Conservation (phyloP, 257 asterid genomes). For the Salvia miltiorrhiza region DNA sequence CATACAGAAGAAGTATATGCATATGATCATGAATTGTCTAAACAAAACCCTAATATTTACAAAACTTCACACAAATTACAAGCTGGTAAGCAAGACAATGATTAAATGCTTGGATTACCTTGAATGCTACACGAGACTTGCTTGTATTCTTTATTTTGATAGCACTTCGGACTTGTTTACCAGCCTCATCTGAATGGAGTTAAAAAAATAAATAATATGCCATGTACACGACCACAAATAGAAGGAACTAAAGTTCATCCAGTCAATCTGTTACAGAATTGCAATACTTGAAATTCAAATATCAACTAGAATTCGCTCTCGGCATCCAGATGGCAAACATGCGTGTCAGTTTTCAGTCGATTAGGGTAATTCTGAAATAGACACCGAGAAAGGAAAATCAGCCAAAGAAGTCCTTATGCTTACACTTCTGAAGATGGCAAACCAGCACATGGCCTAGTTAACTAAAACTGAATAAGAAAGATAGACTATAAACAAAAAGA, state of each 20-base stretch:
- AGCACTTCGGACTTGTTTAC: constrained; percentile 91
- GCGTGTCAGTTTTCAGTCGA: background rate
- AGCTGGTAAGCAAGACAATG: constrained; percentile 4
- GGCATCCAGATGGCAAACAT: background rate
- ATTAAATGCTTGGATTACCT: constrained; percentile 40
- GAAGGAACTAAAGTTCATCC: constrained; percentile 1
- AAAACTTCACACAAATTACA: background rate
- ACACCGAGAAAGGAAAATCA: background rate
- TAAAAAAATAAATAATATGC: background rate
- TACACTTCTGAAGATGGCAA: background rate
- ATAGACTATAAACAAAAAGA: too few species aligned
- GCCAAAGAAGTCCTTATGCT: background rate
- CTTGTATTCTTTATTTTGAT: constrained; percentile 79
- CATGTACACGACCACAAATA: too few species aligned
- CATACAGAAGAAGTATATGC: background rate
- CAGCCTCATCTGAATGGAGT: constrained; percentile 72
- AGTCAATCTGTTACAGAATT: background rate
- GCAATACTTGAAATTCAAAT: background rate
- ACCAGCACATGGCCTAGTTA: constrained; percentile 8
- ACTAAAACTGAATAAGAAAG: background rate
- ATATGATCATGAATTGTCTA: constrained; percentile 2
- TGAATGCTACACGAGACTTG: constrained; percentile 92
- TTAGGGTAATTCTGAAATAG: constrained; percentile 1
- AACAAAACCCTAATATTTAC: constrained; percentile 14
- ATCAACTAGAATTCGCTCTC: background rate